phyloP scores from a whole-genome alignment of 2,329 filamentous ascomycete species.

The Dichotomopilus funicola region DNA sequence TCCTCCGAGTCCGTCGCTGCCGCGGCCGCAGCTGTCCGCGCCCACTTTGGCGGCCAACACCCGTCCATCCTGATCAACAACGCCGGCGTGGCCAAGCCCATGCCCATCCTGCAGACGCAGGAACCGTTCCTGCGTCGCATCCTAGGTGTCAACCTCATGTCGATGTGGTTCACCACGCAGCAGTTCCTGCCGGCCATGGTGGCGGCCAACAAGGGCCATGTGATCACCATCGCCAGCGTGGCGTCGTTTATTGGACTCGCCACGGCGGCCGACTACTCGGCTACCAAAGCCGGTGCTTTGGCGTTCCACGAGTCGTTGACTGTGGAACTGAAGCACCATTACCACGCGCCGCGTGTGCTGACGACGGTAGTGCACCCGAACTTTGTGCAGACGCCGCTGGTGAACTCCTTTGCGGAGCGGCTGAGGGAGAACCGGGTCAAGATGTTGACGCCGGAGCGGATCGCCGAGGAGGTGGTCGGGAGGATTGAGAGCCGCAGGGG shows the following conservation, averaged over 20 bases:
- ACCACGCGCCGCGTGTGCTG: constrained; percentile 47
- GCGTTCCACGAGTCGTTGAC: constrained; percentile 51
- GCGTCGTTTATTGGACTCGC: constrained; percentile 47
- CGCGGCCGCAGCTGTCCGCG: constrained; percentile 34
- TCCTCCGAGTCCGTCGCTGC: constrained; percentile 39
- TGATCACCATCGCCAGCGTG: constrained; percentile 53
- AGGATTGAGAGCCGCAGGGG: constrained; percentile 44
- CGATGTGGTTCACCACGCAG: constrained; percentile 51
- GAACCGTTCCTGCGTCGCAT: constrained; percentile 45
- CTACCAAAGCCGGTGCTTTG: constrained; percentile 50
- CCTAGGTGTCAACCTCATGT: constrained; percentile 52
- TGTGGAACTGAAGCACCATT: constrained; percentile 41
- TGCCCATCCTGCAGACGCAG: constrained; percentile 43
- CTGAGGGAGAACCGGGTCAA: constrained; percentile 27
- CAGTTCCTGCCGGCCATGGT: constrained; percentile 54
- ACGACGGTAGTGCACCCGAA: constrained; percentile 42
- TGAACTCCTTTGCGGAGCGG: constrained; percentile 29
- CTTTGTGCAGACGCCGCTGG: constrained; percentile 44
- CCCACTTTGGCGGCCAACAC: constrained; percentile 25
- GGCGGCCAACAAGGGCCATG: constrained; percentile 51
- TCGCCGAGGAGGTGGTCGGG: constrained; percentile 42
- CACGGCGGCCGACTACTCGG: constrained; percentile 51
- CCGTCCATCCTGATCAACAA: constrained; percentile 57
- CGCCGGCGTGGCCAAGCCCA: constrained; percentile 46
- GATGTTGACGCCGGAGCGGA: constrained; percentile 32